phyloP scores from a whole-genome alignment of 192 early-diverging fungal genomes.

The Radiomyces spectabilis region DNA sequence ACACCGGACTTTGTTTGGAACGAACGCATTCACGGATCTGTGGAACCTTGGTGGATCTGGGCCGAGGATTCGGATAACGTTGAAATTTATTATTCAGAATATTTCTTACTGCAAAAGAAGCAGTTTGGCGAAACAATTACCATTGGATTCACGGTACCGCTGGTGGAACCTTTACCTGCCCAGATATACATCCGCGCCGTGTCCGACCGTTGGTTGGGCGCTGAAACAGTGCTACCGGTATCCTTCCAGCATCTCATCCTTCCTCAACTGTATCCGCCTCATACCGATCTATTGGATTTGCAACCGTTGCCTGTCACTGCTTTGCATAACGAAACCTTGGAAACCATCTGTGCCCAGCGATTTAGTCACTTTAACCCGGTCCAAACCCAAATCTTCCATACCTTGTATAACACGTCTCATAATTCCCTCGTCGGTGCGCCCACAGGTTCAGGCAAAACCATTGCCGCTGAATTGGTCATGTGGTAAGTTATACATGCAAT shows the following conservation, averaged over 20 bases:
- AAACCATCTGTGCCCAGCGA: constrained; percentile 75
- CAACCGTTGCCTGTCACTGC: constrained; percentile 88
- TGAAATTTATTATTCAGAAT: constrained; percentile 91
- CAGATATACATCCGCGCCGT: constrained; percentile 91
- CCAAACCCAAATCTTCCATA: constrained; percentile 98
- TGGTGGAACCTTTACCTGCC: constrained; percentile 85
- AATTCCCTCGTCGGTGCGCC: constrained; percentile 93
- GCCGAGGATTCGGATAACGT: constrained; percentile 85
- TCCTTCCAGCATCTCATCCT: constrained; percentile 91
- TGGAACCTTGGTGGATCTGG: constrained; percentile 95
- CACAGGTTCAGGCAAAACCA: constrained; percentile 96
- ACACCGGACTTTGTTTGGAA: constrained; percentile 91
- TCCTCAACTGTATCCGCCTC: constrained; percentile 74
- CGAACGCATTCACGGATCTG: constrained; percentile 84
- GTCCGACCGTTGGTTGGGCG: constrained; percentile 93
- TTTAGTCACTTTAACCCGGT: constrained; percentile 98
- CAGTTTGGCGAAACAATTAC: constrained; percentile 60
- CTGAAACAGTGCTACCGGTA: constrained; percentile 77
- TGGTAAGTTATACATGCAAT: constrained; percentile 79
- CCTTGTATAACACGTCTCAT: constrained; percentile 76
- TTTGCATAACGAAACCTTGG: constrained; percentile 71
- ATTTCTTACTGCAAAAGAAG: constrained; percentile 71
- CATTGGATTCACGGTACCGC: constrained; percentile 82
- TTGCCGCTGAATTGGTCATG: constrained; percentile 94
- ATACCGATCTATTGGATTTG: constrained; percentile 89